Percentiles rank a stretch among this genome's conserved stretches.
These are phyloP conservation scores for Catharanthus roseus DNA, from an alignment of 257 asterid species.

Conservation along the genomic window DNA sequence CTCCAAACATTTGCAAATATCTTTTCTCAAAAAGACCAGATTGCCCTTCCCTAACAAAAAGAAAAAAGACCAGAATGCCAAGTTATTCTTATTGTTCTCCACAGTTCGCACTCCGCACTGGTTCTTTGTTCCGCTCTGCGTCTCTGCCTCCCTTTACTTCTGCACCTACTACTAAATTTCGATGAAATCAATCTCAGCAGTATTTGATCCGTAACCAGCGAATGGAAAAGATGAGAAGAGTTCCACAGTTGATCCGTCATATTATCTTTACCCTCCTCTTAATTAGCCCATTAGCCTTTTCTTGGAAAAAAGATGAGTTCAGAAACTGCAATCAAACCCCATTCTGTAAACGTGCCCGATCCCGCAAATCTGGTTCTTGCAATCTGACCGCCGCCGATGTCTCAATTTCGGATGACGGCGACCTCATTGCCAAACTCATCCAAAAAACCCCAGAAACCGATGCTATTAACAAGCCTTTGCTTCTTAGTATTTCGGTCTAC, in stretches of 20 bases:
- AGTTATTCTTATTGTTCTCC: neutral
- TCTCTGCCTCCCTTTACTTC: neutral
- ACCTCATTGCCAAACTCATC: conserved; percentile 68
- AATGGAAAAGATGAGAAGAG: neutral
- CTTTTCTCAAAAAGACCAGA: too few relatives aligned
- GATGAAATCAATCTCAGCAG: neutral
- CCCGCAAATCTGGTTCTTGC: conserved; percentile 57
- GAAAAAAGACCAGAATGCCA: neutral
- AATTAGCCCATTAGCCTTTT: conserved; percentile 18
- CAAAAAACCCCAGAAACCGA: conserved; percentile 33
- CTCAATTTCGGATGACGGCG: conserved; percentile 71
- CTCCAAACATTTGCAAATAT: too few relatives aligned
- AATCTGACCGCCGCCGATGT: conserved; percentile 57
- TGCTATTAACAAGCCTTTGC: conserved; percentile 38
- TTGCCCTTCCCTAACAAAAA: too few relatives aligned
- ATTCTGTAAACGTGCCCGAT: conserved; percentile 90
- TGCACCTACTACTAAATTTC: neutral
- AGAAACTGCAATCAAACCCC: conserved; percentile 90
- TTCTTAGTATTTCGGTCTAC: conserved; percentile 63
- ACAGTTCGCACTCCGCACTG: too few relatives aligned
- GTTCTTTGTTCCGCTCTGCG: neutral
- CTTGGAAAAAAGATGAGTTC: conserved; percentile 95
- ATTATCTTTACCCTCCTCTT: conserved; percentile 10
- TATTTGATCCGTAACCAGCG: neutral
- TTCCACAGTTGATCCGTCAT: neutral